phyloP scores from a whole-genome alignment of 192 early-diverging fungal genomes.

The Gonapodya prolifera region DNA sequence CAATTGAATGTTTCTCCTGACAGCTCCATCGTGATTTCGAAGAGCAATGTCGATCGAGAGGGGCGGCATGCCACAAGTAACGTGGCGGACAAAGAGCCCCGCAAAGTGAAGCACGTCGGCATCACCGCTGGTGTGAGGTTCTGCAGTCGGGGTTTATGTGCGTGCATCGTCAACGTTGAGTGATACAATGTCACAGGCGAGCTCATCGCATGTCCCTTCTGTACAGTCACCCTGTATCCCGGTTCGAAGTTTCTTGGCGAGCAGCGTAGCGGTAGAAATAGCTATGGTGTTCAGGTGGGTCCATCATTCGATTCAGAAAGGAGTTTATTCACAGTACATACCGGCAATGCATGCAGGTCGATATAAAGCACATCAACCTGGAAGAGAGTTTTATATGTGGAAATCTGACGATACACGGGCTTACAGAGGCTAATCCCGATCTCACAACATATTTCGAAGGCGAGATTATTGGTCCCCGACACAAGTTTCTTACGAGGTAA shows the following conservation, averaged over 20 bases:
- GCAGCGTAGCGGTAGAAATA: neutral
- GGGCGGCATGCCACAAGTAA: too few relatives aligned
- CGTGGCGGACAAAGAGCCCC: neutral
- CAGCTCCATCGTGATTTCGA: too few relatives aligned
- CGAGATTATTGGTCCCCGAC: slow-evolving; percentile 55
- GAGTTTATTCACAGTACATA: too few relatives aligned
- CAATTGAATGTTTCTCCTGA: too few relatives aligned
- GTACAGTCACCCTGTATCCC: neutral
- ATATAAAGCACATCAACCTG: slow-evolving; percentile 49
- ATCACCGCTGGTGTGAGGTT: neutral
- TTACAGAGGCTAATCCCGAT: slow-evolving; percentile 34
- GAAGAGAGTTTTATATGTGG: slow-evolving; percentile 59
- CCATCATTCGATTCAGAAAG: too few relatives aligned
- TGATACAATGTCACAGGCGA: too few relatives aligned
- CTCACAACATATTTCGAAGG: neutral
- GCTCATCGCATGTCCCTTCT: too few relatives aligned
- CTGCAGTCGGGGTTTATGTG: neutral
- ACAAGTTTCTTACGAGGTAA: slow-evolving; percentile 57
- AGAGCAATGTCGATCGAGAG: too few relatives aligned
- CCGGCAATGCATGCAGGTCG: too few relatives aligned
- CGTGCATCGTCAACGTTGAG: too few relatives aligned
- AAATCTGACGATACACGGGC: slow-evolving; percentile 67
- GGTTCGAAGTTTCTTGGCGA: neutral
- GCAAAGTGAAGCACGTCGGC: neutral
- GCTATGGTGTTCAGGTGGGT: neutral